Conservation (phyloP, 2,329 filamentous ascomycete genomes). For the Trichoderma atroviride region DNA sequence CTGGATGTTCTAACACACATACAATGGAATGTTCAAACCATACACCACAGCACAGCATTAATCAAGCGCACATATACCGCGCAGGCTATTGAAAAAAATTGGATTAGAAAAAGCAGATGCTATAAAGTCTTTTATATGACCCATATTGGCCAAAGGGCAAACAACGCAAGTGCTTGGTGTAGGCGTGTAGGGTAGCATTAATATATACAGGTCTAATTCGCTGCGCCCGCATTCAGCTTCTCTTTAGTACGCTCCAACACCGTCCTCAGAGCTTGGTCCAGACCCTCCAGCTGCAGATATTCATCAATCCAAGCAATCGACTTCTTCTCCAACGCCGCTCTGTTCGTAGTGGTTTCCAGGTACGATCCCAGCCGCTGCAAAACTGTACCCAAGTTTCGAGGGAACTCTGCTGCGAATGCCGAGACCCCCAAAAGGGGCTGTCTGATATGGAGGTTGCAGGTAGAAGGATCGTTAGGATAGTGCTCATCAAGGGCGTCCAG, state of each 20-base stretch:
- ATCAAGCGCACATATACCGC: neutral
- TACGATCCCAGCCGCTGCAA: constrained; percentile 63
- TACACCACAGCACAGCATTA: neutral
- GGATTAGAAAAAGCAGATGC: neutral
- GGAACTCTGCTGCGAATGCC: constrained; percentile 69
- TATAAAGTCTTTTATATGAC: neutral
- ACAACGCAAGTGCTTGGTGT: neutral
- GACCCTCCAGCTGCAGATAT: constrained; percentile 50
- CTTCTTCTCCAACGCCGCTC: constrained; percentile 50
- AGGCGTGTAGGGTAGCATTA: constrained; percentile 6
- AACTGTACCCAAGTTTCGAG: constrained; percentile 66
- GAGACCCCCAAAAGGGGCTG: constrained; percentile 69
- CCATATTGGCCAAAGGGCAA: neutral
- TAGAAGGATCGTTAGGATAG: constrained; percentile 63
- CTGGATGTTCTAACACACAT: neutral
- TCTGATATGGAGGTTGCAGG: constrained; percentile 71
- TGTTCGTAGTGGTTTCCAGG: constrained; percentile 50
- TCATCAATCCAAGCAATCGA: constrained; percentile 57
- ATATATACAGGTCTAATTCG: constrained; percentile 1
- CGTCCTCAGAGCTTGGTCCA: constrained; percentile 59
- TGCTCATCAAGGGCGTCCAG: constrained; percentile 63
- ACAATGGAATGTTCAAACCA: neutral
- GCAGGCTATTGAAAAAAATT: neutral
- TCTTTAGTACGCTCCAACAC: constrained; percentile 58
- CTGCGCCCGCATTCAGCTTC: constrained; percentile 30